phyloP scores from a whole-genome alignment of 225 moss, liverwort and hornwort genomes.

The Pseudisothecium myosuroides region DNA sequence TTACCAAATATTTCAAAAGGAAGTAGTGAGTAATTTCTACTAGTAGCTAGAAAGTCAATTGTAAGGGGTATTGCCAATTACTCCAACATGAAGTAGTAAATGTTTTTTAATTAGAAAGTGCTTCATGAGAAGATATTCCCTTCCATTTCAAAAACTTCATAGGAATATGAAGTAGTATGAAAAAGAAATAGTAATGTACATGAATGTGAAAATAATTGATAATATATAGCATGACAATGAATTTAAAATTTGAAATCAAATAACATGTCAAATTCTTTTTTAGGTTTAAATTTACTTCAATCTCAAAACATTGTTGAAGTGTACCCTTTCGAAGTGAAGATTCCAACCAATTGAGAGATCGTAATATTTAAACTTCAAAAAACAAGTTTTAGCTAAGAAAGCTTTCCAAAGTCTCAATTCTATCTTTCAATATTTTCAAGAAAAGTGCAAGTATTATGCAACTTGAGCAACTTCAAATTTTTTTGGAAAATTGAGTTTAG shows the following conservation, averaged over 20 bases:
- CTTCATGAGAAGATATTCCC: not conserved
- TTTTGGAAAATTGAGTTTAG: not conserved
- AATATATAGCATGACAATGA: not conserved
- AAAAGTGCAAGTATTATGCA: not conserved
- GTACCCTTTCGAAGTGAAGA: not conserved
- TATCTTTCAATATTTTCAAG: not conserved
- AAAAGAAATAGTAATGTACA: not conserved
- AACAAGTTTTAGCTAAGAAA: not conserved
- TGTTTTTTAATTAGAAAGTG: not conserved
- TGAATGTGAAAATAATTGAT: not conserved
- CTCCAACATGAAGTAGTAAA: not conserved
- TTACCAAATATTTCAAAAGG: not conserved
- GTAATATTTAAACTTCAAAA: not conserved
- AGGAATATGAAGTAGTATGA: not conserved
- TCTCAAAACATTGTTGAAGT: not conserved
- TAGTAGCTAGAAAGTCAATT: not conserved
- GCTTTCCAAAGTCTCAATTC: not conserved
- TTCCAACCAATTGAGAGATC: not conserved
- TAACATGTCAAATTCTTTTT: not conserved
- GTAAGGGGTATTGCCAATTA: no score
- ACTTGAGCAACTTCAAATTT: not conserved
- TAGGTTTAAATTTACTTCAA: not conserved
- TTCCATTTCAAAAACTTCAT: not conserved
- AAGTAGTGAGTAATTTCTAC: not conserved
- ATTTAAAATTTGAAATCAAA: not conserved